phyloP scores from a whole-genome alignment of 2,329 filamentous ascomycete species.

The Apiospora rasikravindrae region DNA sequence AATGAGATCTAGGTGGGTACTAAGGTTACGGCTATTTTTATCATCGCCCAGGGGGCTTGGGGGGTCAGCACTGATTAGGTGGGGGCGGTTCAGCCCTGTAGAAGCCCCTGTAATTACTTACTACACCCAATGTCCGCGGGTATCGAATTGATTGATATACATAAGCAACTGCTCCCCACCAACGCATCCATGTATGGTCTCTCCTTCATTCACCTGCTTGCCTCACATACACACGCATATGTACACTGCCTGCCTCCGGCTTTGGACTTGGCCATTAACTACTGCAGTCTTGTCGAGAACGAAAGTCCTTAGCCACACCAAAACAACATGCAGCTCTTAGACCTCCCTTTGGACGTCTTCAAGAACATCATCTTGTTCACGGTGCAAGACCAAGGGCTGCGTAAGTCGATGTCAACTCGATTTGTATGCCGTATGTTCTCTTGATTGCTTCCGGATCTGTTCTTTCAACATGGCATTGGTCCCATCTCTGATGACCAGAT shows the following conservation, averaged over 20 bases:
- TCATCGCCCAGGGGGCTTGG: not conserved
- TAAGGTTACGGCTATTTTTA: not conserved
- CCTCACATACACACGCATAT: not conserved
- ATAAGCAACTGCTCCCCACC: not conserved
- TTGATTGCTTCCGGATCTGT: not conserved
- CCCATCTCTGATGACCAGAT: not conserved
- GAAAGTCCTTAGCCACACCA: not conserved
- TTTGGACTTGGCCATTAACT: not conserved
- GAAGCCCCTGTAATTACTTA: not conserved
- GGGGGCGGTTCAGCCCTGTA: not conserved
- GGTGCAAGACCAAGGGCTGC: not conserved
- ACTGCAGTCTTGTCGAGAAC: not conserved
- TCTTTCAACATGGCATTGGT: too few species aligned
- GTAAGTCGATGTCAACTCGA: not conserved
- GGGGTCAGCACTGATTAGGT: not conserved
- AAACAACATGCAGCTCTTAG: constrained; percentile 6
- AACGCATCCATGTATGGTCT: not conserved
- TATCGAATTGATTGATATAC: not conserved
- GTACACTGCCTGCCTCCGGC: not conserved
- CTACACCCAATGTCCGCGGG: not conserved
- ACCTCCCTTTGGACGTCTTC: not conserved
- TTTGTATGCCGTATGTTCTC: constrained; percentile 5
- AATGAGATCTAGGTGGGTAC: not conserved
- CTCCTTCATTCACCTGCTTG: not conserved
- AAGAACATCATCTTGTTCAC: not conserved